phyloP scores from a whole-genome alignment of 495 filamentous ascomycete species.

The Daldinia vernicosa region DNA sequence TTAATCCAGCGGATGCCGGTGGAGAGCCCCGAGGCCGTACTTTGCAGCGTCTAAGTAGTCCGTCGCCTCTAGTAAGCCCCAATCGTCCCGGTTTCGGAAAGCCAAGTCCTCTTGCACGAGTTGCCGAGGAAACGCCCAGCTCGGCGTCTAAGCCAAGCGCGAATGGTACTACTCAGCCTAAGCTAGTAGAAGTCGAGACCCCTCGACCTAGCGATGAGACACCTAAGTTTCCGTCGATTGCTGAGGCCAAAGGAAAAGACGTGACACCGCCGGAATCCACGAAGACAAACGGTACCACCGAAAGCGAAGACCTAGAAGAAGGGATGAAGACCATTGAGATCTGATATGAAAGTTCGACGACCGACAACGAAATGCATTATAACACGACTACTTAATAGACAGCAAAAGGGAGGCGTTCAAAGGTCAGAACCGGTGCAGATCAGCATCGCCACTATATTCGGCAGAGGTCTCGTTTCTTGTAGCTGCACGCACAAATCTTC shows the following conservation, averaged over 20 bases:
- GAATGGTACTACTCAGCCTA: conserved; percentile 44
- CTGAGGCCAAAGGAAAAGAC: conserved; percentile 40
- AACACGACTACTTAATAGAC: conserved; percentile 45
- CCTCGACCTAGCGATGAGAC: conserved; percentile 60
- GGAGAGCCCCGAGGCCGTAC: conserved; percentile 62
- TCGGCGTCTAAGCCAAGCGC: conserved; percentile 34
- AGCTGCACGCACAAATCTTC: conserved; percentile 22
- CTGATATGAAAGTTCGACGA: conserved; percentile 49
- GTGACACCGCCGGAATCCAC: conserved; percentile 34
- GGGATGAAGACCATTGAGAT: conserved; percentile 69
- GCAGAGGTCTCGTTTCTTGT: conserved; percentile 19
- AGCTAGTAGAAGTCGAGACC: conserved; percentile 63
- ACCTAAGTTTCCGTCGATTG: conserved; percentile 33
- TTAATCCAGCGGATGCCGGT: conserved; percentile 56
- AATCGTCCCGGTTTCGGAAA: conserved; percentile 61
- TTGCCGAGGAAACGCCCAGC: conserved; percentile 57
- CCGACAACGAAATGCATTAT: conserved; percentile 40
- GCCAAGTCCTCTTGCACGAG: conserved; percentile 61
- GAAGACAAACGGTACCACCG: conserved; percentile 38
- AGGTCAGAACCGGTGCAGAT: conserved; percentile 38
- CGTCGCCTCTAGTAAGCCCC: conserved; percentile 63
- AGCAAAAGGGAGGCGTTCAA: conserved; percentile 46
- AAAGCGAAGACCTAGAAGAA: conserved; percentile 48
- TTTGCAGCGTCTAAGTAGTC: conserved; percentile 61
- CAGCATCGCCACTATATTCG: conserved; percentile 10